Conservation (phyloP, 1,284 basidiomycete genomes). For the Sanghuangporus sanghuang region DNA sequence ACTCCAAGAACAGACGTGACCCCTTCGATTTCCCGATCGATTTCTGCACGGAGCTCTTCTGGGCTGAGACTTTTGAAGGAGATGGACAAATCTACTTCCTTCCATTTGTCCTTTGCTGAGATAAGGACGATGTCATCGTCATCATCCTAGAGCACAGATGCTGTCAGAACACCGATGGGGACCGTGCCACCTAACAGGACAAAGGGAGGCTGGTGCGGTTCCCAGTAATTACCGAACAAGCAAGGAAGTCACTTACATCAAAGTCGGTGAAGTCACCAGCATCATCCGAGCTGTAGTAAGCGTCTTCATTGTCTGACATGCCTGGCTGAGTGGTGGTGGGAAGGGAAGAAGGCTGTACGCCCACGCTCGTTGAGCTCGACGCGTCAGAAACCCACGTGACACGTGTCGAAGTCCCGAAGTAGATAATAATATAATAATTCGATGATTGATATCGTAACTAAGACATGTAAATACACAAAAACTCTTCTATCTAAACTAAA, state of each 20-base stretch:
- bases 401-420: background rate
- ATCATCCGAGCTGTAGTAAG: slow-evolving; percentile 25
- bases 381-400: background rate
- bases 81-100: slow-evolving; percentile 20
- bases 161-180: background rate
- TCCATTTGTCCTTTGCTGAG: slow-evolving; percentile 24
- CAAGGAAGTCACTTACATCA: slow-evolving; percentile 21
- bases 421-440: too few relatives aligned
- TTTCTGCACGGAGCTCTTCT: slow-evolving; percentile 38
- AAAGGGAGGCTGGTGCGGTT: background rate
- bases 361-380: background rate
- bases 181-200: background rate
- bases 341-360: background rate
- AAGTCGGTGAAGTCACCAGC: slow-evolving; percentile 23
- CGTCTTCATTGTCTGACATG: slow-evolving; percentile 30
- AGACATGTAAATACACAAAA: too few relatives aligned
- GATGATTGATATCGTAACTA: too few relatives aligned
- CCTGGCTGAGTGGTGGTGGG: background rate
- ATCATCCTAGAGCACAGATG: slow-evolving; percentile 11
- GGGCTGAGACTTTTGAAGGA: slow-evolving; percentile 26
- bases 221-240: background rate
- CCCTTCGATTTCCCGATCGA: slow-evolving; percentile 39
- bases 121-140: slow-evolving; percentile 28
- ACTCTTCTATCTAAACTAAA: too few relatives aligned
- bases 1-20: slow-evolving; percentile 46